Percentiles rank a stretch among this genome's conserved stretches.
Evolutionary conservation across 2,329 filamentous ascomycete genomes (phyloP).

Genomic region (Aspergillus clavatus): DNA sequence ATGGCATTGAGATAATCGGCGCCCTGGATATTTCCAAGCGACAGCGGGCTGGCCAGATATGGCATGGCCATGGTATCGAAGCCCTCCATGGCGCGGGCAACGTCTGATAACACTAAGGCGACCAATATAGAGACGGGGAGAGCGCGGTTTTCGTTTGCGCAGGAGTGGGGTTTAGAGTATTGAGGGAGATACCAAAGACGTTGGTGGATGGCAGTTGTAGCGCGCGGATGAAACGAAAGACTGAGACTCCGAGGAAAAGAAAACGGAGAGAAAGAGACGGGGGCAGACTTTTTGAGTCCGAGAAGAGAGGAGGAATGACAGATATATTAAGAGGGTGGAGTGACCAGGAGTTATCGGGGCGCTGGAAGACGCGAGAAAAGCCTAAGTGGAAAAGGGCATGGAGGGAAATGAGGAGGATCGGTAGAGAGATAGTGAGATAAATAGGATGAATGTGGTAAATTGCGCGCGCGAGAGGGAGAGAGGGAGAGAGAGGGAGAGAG

Average conservation of each 20-base stretch:
- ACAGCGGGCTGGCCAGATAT: constrained; percentile 56
- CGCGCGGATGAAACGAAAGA: no score
- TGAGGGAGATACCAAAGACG: no score
- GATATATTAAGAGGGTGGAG: neutral
- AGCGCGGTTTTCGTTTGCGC: no score
- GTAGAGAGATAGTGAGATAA: constrained; percentile 6
- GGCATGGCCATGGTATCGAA: constrained; percentile 60
- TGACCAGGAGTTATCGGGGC: neutral
- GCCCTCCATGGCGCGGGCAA: constrained; percentile 45
- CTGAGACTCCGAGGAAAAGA: no score
- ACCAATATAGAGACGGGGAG: no score
- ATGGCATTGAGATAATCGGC: constrained; percentile 46
- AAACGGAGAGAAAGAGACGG: neutral
- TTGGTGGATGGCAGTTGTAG: no score
- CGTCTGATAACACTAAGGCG: neutral
- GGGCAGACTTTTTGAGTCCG: no score
- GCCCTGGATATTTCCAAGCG: constrained; percentile 49
- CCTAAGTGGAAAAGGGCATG: neutral
- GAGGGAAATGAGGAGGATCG: neutral
- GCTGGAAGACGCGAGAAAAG: neutral
- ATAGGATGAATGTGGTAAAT: no score
- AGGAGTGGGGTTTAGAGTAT: no score
- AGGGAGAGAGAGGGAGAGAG: no score
- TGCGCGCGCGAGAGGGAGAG: no score
- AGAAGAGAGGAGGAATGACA: no score